Conservation (phyloP, 2,329 filamentous ascomycete species). For the Thielaviopsis punctulata region DNA sequence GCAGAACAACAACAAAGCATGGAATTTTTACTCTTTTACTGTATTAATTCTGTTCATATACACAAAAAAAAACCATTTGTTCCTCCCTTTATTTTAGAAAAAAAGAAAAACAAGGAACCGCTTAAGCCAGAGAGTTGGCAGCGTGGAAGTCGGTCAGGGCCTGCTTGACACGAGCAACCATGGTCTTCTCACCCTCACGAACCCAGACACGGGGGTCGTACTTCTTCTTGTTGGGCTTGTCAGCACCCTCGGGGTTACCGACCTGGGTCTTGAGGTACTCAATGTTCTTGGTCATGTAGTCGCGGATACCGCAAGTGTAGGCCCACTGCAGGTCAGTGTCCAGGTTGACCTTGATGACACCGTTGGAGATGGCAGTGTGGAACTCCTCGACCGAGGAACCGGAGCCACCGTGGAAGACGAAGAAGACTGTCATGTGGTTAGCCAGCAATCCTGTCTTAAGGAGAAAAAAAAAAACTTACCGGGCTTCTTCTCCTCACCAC, state of each 20-base stretch:
- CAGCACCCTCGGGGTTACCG: constrained; percentile 85
- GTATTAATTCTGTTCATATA: background rate
- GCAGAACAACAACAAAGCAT: background rate
- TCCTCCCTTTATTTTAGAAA: background rate
- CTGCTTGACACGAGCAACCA: constrained; percentile 62
- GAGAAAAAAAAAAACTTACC: constrained; percentile 17
- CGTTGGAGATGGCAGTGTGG: constrained; percentile 71
- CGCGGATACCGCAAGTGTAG: constrained; percentile 80
- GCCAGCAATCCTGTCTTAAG: background rate
- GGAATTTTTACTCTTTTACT: background rate
- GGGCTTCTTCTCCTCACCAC: constrained; percentile 58
- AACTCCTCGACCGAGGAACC: constrained; percentile 86
- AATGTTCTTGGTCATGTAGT: constrained; percentile 88
- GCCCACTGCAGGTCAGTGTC: constrained; percentile 97
- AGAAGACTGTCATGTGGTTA: constrained; percentile 42
- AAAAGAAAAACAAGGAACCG: background rate
- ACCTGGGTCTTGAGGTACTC: constrained; percentile 78
- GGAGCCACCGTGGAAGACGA: constrained; percentile 98
- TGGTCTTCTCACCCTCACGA: constrained; percentile 92
- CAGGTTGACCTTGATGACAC: constrained; percentile 98
- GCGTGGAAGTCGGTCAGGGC: constrained; percentile 89
- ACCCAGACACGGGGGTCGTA: constrained; percentile 78
- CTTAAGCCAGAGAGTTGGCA: constrained; percentile 16
- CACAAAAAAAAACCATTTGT: background rate
- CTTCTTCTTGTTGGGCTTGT: constrained; percentile 99